Evolutionary conservation across 2,329 filamentous ascomycete genomes (phyloP), one percentile per base, ranked within the genome.

Genomic region (Mollisia scopiformis): DNA sequence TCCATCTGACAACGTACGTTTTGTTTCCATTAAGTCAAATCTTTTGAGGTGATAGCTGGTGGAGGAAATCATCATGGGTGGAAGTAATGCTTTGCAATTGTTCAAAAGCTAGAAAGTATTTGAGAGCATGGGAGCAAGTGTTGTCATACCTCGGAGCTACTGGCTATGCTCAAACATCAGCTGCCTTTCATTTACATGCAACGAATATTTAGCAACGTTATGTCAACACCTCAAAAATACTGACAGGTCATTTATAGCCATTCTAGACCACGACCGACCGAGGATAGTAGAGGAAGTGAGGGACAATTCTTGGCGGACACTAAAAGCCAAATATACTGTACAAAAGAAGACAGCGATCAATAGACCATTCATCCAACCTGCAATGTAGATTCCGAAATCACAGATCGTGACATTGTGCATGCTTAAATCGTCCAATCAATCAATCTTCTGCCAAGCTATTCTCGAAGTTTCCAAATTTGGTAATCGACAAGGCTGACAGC

Each of bases 1-100:
- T 68, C 78, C 85, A 62, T 83, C 85, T 62, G 86, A 88, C 77
- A 88, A 87, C 77, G 85, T 88, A 69, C 78, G 84, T 80, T 62
- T 56, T 10, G 13, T n/a, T 19, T 30, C n/a, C 11, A 19, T 51
- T 59, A 61, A 49, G 19, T 6, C 6, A 27, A 21, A n/a, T 47
- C 56, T 56, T 60, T 43, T 16, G 43, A n/a, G 33, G 10, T 37
- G 23, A 5, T 46, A 6, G 30, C 23, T 13, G 25, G 23, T 4
- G 13, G 13, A n/a, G 14, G 6, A 23, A 8, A 16, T 19, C 4
- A 14, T 21, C 16, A 16, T 8, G 39, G 5, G 2, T 43, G 39
- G 16, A 37, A 37, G 11, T 6, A 13, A 37, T 4, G 16, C 16
- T 6, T 43, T 11, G 4, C 5, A 16, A 19, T 6, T 4, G 39